Base-by-base conservation (phyloP, 495 filamentous ascomycete genomes). In the Daldinia decipiens region DNA sequence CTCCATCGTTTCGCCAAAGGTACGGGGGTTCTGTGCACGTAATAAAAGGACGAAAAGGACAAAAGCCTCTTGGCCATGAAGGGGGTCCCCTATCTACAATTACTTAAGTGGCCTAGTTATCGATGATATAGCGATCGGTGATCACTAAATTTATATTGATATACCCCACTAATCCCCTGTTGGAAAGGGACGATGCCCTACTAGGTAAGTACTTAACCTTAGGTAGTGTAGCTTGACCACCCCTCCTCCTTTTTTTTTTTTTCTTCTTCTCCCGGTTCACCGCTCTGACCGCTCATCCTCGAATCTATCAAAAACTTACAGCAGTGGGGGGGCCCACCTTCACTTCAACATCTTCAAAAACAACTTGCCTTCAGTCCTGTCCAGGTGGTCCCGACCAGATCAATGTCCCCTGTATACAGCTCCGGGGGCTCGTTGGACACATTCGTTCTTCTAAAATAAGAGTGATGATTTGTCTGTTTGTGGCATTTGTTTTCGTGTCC, bases 341-440 rank as follows among this genome's bases (percentile, higher is more conserved):
- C 55, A 66, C 54, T 74, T 67, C 67, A 67, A 74, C 71, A 64
- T 67, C 67, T 67, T 70, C 67, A 63, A 70, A 74, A 73, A 56
- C 31, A 56, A 56, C 53, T 62, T 60, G 26, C 19, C 26, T 38
- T 59, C 29, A 57, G 32, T 31, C 50, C 61, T 39, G 56, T 65
- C 51, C 32, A 38, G 43, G 69, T 60, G 65, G 27, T 65, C 38
- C 50, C 38, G 55, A 60, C 54, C 40, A 62, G 40, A 39, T 62
- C 65, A 65, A 65, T 68, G 62, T 65, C 52, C 65, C 56, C 57
- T 56, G 43, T 62, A 54, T 59, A 55, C 61, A 55, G 27, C 31
- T 39, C 26, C 5, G 61, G 61, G 62, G 51, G 61, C 26, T 61
- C 52, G 34, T 68, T 73, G 19, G 51, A 68, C 65, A 68, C 70